Evolutionary conservation across 345 rosid species (phyloP).

Genomic region (Turritis glabra): DNA sequence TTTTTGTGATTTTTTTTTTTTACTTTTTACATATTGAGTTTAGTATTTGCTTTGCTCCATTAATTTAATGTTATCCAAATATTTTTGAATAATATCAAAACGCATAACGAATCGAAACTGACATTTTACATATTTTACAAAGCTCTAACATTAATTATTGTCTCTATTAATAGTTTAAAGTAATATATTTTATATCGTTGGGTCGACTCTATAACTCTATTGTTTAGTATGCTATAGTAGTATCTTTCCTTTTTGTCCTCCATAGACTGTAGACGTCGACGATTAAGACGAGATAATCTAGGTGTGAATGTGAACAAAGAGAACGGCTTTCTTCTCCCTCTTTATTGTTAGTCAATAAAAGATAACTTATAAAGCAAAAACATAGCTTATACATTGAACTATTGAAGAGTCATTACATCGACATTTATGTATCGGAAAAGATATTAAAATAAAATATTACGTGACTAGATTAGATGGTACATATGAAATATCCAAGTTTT

Average conservation of each 20-base stretch:
- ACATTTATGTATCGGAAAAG: not conserved
- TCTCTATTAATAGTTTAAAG: too few relatives aligned
- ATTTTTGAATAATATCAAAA: too few relatives aligned
- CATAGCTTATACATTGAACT: slow-evolving; percentile 20
- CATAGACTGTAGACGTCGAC: slow-evolving; percentile 6
- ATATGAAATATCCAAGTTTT: not conserved
- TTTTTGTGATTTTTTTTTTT: too few relatives aligned
- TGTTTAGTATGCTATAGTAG: not conserved
- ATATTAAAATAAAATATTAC: not conserved
- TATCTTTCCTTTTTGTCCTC: not conserved
- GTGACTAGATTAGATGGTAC: not conserved
- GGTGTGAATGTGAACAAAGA: slow-evolving; percentile 37
- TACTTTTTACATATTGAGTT: too few relatives aligned
- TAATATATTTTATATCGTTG: too few relatives aligned
- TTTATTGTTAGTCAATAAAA: slow-evolving; percentile 26
- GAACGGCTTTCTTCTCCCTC: slow-evolving; percentile 8
- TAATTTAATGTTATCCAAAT: too few relatives aligned
- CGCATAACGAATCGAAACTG: too few relatives aligned
- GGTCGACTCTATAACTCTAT: not conserved
- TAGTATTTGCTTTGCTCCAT: too few relatives aligned
- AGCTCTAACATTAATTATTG: too few relatives aligned
- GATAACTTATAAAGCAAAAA: slow-evolving; percentile 31
- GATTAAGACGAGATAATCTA: slow-evolving; percentile 1
- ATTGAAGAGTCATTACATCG: slow-evolving; percentile 2
- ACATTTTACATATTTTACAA: too few relatives aligned